Conservation (phyloP, 2,329 filamentous ascomycete genomes). For the Lasiodiplodia gonubiensis region DNA sequence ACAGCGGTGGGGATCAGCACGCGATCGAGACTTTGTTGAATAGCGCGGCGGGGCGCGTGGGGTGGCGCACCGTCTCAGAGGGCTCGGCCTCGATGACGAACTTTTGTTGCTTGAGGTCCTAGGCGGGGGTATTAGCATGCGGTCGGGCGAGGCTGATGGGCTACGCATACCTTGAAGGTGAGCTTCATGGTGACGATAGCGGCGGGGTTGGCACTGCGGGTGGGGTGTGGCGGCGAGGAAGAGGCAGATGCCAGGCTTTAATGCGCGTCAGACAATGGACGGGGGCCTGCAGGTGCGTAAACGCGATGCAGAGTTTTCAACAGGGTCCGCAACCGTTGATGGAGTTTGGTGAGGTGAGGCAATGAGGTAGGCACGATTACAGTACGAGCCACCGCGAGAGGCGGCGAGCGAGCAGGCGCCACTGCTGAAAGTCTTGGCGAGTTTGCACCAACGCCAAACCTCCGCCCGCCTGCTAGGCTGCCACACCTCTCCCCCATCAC, state of each 20-base stretch:
- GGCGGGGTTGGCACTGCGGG: slow-evolving; percentile 24
- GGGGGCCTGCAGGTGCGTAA: slow-evolving; percentile 31
- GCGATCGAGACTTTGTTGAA: slow-evolving; percentile 14
- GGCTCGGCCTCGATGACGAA: slow-evolving; percentile 96
- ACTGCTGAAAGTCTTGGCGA: slow-evolving; percentile 1
- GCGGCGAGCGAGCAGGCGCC: slow-evolving; percentile 18
- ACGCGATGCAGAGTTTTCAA: slow-evolving; percentile 37
- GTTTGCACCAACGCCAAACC: background rate
- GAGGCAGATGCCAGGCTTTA: slow-evolving; percentile 17
- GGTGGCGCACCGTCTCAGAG: slow-evolving; percentile 75
- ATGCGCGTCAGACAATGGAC: background rate
- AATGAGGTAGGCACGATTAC: slow-evolving; percentile 21
- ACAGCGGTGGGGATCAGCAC: slow-evolving; percentile 31
- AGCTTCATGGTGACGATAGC: slow-evolving; percentile 64
- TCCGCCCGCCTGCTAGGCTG: background rate
- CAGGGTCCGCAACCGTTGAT: slow-evolving; percentile 16
- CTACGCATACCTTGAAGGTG: slow-evolving; percentile 67
- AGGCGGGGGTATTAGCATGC: slow-evolving; percentile 30
- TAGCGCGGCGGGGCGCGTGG: slow-evolving; percentile 32
- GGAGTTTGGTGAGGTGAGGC: slow-evolving; percentile 9
- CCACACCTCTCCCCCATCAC: background rate
- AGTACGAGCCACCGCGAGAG: slow-evolving; percentile 16
- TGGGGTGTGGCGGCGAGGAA: slow-evolving; percentile 29
- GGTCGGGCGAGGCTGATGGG: slow-evolving; percentile 21
- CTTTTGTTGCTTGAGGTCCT: slow-evolving; percentile 99